Conservation (phyloP, 148 eudicot genomes). For the Nepenthes gracilis region DNA sequence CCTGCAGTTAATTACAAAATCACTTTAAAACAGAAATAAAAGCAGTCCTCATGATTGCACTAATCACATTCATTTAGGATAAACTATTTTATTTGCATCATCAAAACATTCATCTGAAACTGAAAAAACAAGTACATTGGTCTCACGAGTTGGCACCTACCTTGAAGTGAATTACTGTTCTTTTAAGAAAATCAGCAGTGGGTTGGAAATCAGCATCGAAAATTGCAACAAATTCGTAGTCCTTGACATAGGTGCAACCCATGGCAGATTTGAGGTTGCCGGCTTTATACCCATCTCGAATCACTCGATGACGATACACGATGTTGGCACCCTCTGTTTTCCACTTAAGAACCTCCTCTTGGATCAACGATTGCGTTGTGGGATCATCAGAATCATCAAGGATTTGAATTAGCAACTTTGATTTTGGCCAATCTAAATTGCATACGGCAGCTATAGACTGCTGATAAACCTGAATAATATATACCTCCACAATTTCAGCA, state of each 20-base stretch:
- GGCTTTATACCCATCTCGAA: slow-evolving; percentile 84
- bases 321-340: slow-evolving; percentile 68
- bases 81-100: background rate
- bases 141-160: slow-evolving; percentile 15
- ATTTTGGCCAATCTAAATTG: slow-evolving; percentile 79
- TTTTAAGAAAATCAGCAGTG: slow-evolving; percentile 63
- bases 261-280: slow-evolving; percentile 95
- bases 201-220: slow-evolving; percentile 97
- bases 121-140: background rate
- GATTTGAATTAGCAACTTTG: slow-evolving; percentile 58
- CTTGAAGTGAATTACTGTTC: slow-evolving; percentile 80
- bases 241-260: slow-evolving; percentile 82
- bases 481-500: background rate
- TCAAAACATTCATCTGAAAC: background rate
- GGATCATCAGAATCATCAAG: slow-evolving; percentile 88
- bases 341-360: slow-evolving; percentile 78
- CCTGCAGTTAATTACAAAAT: slow-evolving; percentile 33
- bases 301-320: slow-evolving; percentile 60
- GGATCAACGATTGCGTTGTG: slow-evolving; percentile 50
- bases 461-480: slow-evolving; percentile 59
- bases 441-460: slow-evolving; percentile 89
- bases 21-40: background rate
- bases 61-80: background rate
- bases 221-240: slow-evolving; percentile 84
- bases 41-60: background rate